These are phyloP conservation scores for Calonectria crousiana DNA, from an alignment of 2,329 filamentous ascomycete species.

Conservation along the genomic window DNA sequence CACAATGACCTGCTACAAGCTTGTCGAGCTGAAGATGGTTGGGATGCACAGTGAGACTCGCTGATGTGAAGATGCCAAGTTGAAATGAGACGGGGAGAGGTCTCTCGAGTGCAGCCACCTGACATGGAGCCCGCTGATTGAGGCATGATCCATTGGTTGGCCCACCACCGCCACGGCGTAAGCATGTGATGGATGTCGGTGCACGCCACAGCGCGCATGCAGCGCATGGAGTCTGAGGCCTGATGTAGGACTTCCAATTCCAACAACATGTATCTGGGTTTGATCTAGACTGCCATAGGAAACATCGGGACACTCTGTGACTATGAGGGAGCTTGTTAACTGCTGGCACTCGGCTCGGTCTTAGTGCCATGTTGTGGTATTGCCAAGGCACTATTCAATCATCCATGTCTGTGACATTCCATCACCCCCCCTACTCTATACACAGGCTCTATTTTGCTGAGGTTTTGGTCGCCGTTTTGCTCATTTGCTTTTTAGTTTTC, in stretches of 20 bases:
- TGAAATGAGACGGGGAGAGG: neutral
- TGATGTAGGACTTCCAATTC: neutral
- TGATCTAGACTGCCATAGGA: neutral
- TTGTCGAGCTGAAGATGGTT: neutral
- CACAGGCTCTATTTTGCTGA: neutral
- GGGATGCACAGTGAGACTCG: neutral
- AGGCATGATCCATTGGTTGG: constrained; percentile 6
- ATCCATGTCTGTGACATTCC: neutral
- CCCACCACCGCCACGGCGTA: neutral
- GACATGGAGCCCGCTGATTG: constrained; percentile 1
- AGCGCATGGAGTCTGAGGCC: neutral
- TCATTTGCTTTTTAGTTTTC: neutral
- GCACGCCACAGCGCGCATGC: constrained; percentile 10
- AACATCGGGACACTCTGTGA: neutral
- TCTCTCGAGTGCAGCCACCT: neutral
- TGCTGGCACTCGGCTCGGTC: neutral
- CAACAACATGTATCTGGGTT: neutral
- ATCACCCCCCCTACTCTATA: neutral
- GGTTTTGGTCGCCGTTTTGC: neutral
- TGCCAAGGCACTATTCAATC: neutral
- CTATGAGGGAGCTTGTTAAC: neutral
- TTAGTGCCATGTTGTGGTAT: neutral
- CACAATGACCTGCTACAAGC: neutral
- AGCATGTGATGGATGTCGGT: constrained; percentile 19
- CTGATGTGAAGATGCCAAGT: neutral